A percentile compares a stretch with the other conserved stretches of the same genome.
These are phyloP conservation scores for Barnettozyma salicaria DNA, from an alignment of 805 yeast species.

Conservation along the genomic window DNA sequence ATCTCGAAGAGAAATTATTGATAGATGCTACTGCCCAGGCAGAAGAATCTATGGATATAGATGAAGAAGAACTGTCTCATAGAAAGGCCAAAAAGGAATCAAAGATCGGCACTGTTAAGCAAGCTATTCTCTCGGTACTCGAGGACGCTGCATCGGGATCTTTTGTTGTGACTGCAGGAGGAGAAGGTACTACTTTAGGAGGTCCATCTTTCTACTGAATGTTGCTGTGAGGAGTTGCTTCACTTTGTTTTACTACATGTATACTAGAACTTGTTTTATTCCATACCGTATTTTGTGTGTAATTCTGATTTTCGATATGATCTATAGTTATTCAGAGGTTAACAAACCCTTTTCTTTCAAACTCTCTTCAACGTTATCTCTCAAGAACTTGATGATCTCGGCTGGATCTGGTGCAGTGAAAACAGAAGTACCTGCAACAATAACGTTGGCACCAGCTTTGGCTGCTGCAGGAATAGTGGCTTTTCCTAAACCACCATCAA, in stretches of 20 bases:
- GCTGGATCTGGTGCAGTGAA: slow-evolving; percentile 79
- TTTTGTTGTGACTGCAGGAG: slow-evolving; percentile 38
- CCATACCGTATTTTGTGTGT: not conserved
- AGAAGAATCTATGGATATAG: slow-evolving; percentile 48
- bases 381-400: slow-evolving; percentile 64
- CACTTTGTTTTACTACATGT: not conserved
- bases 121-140: slow-evolving; percentile 66
- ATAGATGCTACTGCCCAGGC: slow-evolving; percentile 44
- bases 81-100: slow-evolving; percentile 14
- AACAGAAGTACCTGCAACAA: slow-evolving; percentile 95
- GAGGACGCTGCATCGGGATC: slow-evolving; percentile 49
- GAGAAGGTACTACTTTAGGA: slow-evolving; percentile 83
- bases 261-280: not conserved
- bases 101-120: slow-evolving; percentile 46
- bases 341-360: slow-evolving; percentile 41
- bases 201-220: slow-evolving; percentile 53
- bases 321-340: slow-evolving; percentile 3
- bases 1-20: slow-evolving; percentile 32
- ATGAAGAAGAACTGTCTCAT: slow-evolving; percentile 27
- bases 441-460: slow-evolving; percentile 96
- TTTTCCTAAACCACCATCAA: slow-evolving; percentile 92
- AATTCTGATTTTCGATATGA: not conserved
- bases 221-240: not conserved
- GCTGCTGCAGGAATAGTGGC: slow-evolving; percentile 85
- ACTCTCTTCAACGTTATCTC: slow-evolving; percentile 50